A percentile compares a stretch with the other conserved stretches of the same genome.
phyloP scores from a whole-genome alignment of 164 flowering plant genomes.

The Berberis vulgaris region DNA sequence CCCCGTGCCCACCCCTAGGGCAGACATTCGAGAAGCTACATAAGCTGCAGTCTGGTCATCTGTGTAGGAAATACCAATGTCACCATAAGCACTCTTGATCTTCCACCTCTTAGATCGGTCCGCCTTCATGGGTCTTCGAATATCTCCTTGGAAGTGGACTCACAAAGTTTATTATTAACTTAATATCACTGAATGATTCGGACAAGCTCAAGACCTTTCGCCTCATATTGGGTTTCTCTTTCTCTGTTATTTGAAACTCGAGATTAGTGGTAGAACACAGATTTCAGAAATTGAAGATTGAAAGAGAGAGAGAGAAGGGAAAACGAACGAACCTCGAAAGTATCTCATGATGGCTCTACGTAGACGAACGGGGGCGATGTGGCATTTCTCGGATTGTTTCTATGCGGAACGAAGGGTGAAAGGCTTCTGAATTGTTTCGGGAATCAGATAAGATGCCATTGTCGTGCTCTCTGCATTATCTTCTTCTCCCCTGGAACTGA shows the following conservation, averaged over 20 bases:
- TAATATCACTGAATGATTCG: constrained; percentile 56
- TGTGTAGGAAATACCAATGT: constrained; percentile 63
- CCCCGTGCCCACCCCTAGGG: constrained; percentile 78
- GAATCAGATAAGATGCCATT: too few relatives aligned
- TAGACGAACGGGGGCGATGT: constrained; percentile 62
- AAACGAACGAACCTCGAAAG: constrained; percentile 40
- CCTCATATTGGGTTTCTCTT: constrained; percentile 60
- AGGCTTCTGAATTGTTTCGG: too few relatives aligned
- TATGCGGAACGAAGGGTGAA: constrained; percentile 33
- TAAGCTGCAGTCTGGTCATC: constrained; percentile 78
- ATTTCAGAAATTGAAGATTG: not conserved
- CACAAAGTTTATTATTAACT: constrained; percentile 41
- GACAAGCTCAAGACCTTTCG: constrained; percentile 74
- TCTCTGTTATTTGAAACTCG: constrained; percentile 31
- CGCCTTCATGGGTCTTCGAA: constrained; percentile 69
- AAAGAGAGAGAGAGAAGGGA: constrained; percentile 4
- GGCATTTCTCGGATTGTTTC: constrained; percentile 59
- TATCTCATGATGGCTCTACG: constrained; percentile 74
- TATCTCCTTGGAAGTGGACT: constrained; percentile 49
- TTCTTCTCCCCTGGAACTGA: too few relatives aligned
- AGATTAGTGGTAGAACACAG: not conserved
- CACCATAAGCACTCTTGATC: constrained; percentile 70
- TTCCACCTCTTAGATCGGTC: constrained; percentile 74
- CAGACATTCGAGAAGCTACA: constrained; percentile 96
- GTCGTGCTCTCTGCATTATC: too few relatives aligned